phyloP scores from a whole-genome alignment of 2,329 filamentous ascomycete species.

The Fusarium sp. region DNA sequence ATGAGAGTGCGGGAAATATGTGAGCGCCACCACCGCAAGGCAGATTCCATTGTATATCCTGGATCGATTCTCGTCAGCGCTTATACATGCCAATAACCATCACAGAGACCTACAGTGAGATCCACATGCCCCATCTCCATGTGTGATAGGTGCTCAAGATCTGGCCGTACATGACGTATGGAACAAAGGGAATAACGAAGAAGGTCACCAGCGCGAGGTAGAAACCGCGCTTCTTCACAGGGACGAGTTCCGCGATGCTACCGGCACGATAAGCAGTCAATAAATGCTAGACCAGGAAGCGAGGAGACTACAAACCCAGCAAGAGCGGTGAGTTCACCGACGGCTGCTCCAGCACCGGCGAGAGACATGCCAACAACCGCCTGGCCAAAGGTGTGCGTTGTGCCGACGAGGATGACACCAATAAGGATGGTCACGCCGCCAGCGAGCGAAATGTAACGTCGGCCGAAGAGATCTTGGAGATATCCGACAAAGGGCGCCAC shows the following conservation, averaged over 20 bases:
- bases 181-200: neutral
- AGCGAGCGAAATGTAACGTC: neutral
- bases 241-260: neutral
- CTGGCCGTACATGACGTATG: neutral
- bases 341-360: neutral
- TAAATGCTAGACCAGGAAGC: fast-evolving
- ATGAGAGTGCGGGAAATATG: neutral
- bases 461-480: neutral
- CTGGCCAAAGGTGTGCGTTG: neutral
- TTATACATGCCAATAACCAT: fast-evolving
- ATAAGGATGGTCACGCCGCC: neutral
- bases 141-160: neutral
- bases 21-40: neutral
- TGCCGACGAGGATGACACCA: neutral
- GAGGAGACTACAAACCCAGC: neutral
- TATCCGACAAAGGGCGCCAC: neutral
- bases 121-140: neutral
- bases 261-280: fast-evolving
- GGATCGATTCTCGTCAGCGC: neutral
- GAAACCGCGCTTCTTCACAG: neutral
- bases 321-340: neutral
- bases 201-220: neutral
- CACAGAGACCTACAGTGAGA: neutral
- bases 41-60: neutral
- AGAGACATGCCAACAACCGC: neutral